These are phyloP conservation scores for Mrakia frigida DNA, from an alignment of 768 basidiomycete genomes.

Conservation along the genomic window DNA sequence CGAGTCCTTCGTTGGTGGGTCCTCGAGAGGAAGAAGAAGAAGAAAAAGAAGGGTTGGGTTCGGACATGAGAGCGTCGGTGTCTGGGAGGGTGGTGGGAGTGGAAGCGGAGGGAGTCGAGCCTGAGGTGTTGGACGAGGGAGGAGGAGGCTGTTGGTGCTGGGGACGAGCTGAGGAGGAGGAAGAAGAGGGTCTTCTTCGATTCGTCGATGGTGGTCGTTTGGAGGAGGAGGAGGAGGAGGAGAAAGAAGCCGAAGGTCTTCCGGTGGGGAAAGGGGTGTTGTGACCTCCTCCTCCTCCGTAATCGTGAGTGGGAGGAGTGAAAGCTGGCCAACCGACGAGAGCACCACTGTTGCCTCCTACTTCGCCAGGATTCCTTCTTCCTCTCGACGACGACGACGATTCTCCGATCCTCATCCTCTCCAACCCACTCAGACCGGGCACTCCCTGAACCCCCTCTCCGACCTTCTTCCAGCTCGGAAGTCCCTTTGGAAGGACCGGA, in stretches of 20 bases:
- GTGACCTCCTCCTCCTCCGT: not conserved
- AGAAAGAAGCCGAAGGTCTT: not conserved
- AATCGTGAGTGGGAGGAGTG: not conserved
- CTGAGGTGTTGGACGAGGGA: conserved; percentile 8
- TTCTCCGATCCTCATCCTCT: not conserved
- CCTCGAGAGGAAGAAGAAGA: no score
- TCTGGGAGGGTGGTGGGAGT: conserved; percentile 5
- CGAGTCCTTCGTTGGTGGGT: not conserved
- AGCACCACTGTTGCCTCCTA: not conserved
- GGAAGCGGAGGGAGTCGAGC: conserved; percentile 7
- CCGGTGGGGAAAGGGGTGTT: not conserved
- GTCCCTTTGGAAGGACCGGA: conserved; percentile 21
- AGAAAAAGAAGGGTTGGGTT: not conserved
- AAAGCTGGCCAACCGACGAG: not conserved
- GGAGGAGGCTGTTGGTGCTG: not conserved
- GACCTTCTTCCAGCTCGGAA: conserved; percentile 20
- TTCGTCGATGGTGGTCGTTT: not conserved
- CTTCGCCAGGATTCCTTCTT: not conserved
- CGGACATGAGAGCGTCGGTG: conserved; percentile 6
- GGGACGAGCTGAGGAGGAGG: not conserved
- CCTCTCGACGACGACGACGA: not conserved
- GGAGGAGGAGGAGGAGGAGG: not conserved
- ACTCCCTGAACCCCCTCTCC: conserved; percentile 4
- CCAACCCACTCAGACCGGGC: not conserved
- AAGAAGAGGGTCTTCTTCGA: not conserved